Base-by-base conservation (phyloP, 495 filamentous ascomycete species). In the Trichoderma reesei region DNA sequence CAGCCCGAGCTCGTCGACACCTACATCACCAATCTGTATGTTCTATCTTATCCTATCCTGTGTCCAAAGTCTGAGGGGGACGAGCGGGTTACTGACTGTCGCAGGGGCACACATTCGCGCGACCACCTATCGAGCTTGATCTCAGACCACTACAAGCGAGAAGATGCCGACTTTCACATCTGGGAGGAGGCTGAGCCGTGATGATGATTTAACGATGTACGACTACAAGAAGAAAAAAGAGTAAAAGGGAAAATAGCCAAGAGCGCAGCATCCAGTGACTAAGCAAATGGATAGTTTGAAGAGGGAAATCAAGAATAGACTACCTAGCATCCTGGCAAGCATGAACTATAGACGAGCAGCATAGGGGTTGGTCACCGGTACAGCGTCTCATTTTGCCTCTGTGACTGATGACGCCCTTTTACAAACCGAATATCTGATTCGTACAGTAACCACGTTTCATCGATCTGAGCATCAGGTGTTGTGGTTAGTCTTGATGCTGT, bases 1-100 rank as follows among this genome's bases (percentile, higher is more conserved):
- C 87, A 88, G 2, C 83, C 89, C 8, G 88, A 93, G 64, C 74
- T 92, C 64, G 83, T 96, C 37, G 89, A 94, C 69, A 83, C 94
- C 41, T 96, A 96, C 71, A 88, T 97, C 67, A 96, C 92, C 10
- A 96, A 97, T 74, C 75, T 97, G 90, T 92, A 79, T 81, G 90
- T 85, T 61, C 41, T 1, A 26, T 7, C 10, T 18, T 18, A 60
- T 11, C 37, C 59, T 14, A 39, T 33, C n/a, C n/a, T n/a, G n/a
- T n/a, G n/a, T n/a, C n/a, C n/a, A n/a, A n/a, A n/a, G n/a, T n/a
- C n/a, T n/a, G n/a, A 20, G 14, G 33, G 20, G 11, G 46, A 51
- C 5, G 65, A 54, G 48, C 41, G 7, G 5, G 14, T 64, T 65
- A 68, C 75, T 77, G 71, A 76, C 64, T 72, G 42, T 64, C 37